Evolutionary conservation across 2,329 filamentous ascomycete species (phyloP), one percentile per base, ranked within the genome.

Genomic region (Orbilia brochopaga): DNA sequence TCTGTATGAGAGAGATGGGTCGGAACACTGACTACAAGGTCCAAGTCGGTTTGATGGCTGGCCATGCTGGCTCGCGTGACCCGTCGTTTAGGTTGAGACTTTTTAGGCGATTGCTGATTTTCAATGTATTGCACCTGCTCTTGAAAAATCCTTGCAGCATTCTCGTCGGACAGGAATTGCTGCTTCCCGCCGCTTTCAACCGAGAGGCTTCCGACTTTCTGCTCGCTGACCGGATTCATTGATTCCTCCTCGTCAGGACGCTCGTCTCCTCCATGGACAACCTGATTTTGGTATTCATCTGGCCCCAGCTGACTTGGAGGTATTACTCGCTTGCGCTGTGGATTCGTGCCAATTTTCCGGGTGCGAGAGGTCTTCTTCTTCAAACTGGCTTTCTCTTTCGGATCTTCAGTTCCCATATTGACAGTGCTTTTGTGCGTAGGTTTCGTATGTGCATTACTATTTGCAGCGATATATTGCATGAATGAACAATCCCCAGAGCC

Each of bases 201-300:
- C n/a, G 69, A 63, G 10, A 59, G 66, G 27, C 87, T 90, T 2
- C 81, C 79, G 70, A 88, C 83, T 78, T 91, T 91, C 77, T 83
- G 86, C 30, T 86, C 86, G 55, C 79, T 77, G 2, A 60, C 50
- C 10, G 54, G 37, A 51, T 75, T 76, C 30, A 64, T 61, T 40
- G 67, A 32, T 11, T 64, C 50, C 10, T 42, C 53, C 13, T 27
- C 37, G 37, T 63, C 35, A 8, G 4, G 51, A 30, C 60, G 27
- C 13, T 11, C 15, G 2, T 40, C 23, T 15, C 42, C 56, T 27
- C 6, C 13, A 35, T 32, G 21, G 8, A 24, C 37, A 1, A 75
- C 66, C 35, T 77, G 76, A 13, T 78, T 75, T 50, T 79, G 77
- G 57, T 77, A 76, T 50, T 78, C 74, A 51, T 76, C 76, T 52